phyloP scores from a whole-genome alignment of 2,329 filamentous ascomycete species.

The Zalaria sp. region DNA sequence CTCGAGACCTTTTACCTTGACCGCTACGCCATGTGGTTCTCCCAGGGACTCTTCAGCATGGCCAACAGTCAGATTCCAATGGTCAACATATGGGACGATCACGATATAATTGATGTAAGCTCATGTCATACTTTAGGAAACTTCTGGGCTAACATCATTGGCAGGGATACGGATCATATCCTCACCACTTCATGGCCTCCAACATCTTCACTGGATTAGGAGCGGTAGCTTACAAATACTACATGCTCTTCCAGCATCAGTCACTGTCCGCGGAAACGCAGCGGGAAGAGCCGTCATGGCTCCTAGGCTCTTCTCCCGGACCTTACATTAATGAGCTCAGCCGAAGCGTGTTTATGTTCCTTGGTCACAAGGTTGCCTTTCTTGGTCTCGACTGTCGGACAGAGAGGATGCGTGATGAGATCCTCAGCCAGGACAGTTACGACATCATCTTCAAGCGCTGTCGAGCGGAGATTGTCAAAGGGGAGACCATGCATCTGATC shows the following conservation, averaged over 20 bases:
- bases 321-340: slow-evolving; percentile 83
- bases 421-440: slow-evolving; percentile 69
- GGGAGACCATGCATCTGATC: slow-evolving; percentile 77
- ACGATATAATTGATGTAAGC: slow-evolving; percentile 42
- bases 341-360: slow-evolving; percentile 69
- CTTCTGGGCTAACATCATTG: background rate
- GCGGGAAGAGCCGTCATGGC: slow-evolving; percentile 77
- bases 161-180: slow-evolving; percentile 87
- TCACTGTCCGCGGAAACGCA: slow-evolving; percentile 70
- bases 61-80: slow-evolving; percentile 92
- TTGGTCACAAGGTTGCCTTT: slow-evolving; percentile 68
- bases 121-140: background rate
- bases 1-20: slow-evolving; percentile 80
- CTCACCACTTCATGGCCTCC: slow-evolving; percentile 79
- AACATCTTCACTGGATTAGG: slow-evolving; percentile 84
- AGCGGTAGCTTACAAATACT: slow-evolving; percentile 92
- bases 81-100: slow-evolving; percentile 97
- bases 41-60: slow-evolving; percentile 83
- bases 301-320: slow-evolving; percentile 64
- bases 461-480: slow-evolving; percentile 66
- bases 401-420: slow-evolving; percentile 71
- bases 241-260: slow-evolving; percentile 97
- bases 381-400: slow-evolving; percentile 84
- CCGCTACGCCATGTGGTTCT: slow-evolving; percentile 89
- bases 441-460: slow-evolving; percentile 77